These are phyloP conservation scores for Nicotiana obtusifolia DNA, from an alignment of 257 asterid genomes.

Conservation along the genomic window DNA sequence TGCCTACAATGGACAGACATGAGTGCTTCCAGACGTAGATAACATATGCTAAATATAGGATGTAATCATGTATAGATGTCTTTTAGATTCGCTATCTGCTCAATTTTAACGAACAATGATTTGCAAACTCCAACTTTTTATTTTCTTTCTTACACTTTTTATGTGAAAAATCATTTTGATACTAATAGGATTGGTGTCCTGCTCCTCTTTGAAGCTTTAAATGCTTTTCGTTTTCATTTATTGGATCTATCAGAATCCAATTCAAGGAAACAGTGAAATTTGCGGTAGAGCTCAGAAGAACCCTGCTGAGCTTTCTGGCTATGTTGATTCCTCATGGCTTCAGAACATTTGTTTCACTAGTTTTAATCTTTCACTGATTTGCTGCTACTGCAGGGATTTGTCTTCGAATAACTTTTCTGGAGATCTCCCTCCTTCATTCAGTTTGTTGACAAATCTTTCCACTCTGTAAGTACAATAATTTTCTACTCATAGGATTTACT, in stretches of 20 bases:
- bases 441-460: slow-evolving; percentile 70
- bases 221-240: neutral
- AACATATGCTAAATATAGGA: neutral
- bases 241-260: neutral
- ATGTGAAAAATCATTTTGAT: neutral
- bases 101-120: neutral
- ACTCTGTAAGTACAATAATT: slow-evolving; percentile 61
- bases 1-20: slow-evolving; percentile 1
- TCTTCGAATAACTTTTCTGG: slow-evolving; percentile 83
- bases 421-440: slow-evolving; percentile 76
- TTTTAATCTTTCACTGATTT: slow-evolving; percentile 15
- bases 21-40: neutral
- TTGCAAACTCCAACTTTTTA: neutral
- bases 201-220: slow-evolving; percentile 1
- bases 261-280: neutral
- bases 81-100: neutral
- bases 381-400: slow-evolving; percentile 57
- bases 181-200: neutral
- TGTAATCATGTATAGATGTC: neutral
- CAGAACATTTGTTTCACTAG: neutral
- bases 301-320: neutral
- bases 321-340: neutral
- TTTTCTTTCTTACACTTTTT: neutral
- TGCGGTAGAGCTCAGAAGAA: neutral
- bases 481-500: slow-evolving; percentile 9